Percentiles rank a stretch among this genome's conserved stretches.
These are phyloP conservation scores for Begonia fuchsioides DNA, from an alignment of 306 rosid genomes.

Conservation along the genomic window DNA sequence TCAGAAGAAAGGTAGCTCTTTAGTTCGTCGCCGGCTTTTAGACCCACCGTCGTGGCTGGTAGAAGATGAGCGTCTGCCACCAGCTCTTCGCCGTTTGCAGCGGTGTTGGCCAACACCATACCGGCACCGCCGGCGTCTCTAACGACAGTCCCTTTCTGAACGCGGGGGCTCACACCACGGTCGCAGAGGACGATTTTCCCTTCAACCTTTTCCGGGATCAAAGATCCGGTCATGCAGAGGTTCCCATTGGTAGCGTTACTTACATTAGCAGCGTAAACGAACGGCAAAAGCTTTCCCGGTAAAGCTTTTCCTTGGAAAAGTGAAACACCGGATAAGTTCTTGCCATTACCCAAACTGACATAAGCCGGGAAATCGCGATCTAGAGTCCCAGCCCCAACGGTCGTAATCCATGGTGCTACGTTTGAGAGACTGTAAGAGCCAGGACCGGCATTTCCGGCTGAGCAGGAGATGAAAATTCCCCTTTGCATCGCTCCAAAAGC, in stretches of 20 bases:
- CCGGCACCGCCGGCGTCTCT: slow-evolving; percentile 61
- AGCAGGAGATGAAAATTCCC: slow-evolving; percentile 51
- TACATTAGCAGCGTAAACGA: slow-evolving; percentile 45
- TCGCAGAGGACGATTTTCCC: slow-evolving; percentile 70
- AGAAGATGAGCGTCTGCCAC: slow-evolving; percentile 57
- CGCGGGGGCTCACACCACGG: slow-evolving; percentile 35
- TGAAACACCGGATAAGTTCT: slow-evolving; percentile 49
- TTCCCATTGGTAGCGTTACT: slow-evolving; percentile 21
- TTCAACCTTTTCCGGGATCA: slow-evolving; percentile 38
- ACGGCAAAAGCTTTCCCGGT: slow-evolving; percentile 14
- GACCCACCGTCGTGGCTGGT: slow-evolving; percentile 45
- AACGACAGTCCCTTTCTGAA: slow-evolving; percentile 46
- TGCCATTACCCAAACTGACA: slow-evolving; percentile 50
- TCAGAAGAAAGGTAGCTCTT: slow-evolving; percentile 31
- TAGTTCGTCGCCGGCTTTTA: slow-evolving; percentile 21
- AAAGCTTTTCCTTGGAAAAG: slow-evolving; percentile 23
- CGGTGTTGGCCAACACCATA: slow-evolving; percentile 47
- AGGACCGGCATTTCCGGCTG: slow-evolving; percentile 77
- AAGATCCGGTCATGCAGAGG: slow-evolving; percentile 28
- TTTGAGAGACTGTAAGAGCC: slow-evolving; percentile 20
- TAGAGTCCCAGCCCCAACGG: slow-evolving; percentile 81
- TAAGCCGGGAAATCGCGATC: slow-evolving; percentile 74
- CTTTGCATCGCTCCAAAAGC: slow-evolving; percentile 69
- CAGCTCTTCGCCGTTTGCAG: slow-evolving; percentile 40
- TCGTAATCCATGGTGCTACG: slow-evolving; percentile 82